Percentiles rank a stretch among this genome's conserved stretches.
These are phyloP conservation scores for Hygrophila difformis DNA, from an alignment of 257 asterid genomes.

Conservation along the genomic window DNA sequence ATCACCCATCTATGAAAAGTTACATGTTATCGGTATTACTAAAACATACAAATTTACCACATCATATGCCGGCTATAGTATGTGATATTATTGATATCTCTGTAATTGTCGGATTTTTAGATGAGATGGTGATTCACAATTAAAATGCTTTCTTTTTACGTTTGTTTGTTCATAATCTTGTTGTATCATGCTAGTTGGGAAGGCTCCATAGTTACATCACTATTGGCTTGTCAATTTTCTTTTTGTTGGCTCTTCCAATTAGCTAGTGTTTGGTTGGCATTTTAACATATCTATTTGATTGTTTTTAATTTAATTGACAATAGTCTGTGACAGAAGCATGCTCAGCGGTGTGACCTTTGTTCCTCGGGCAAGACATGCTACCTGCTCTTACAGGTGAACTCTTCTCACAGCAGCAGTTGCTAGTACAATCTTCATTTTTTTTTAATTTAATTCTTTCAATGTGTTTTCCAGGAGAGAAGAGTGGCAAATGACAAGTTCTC, in stretches of 20 bases:
- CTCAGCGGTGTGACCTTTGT: constrained; percentile 64
- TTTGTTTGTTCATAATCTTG: not conserved
- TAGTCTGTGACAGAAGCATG: constrained; percentile 56
- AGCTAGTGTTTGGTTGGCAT: constrained; percentile 4
- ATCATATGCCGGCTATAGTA: too few relatives aligned
- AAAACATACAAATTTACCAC: too few relatives aligned
- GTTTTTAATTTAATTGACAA: constrained; percentile 13
- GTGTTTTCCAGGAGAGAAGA: constrained; percentile 63
- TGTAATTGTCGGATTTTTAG: too few relatives aligned
- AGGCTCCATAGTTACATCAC: constrained; percentile 3
- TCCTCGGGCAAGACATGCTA: constrained; percentile 81
- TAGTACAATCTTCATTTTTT: constrained; percentile 7
- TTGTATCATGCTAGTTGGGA: constrained; percentile 7
- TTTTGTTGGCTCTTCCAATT: constrained; percentile 1
- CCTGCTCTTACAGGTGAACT: constrained; percentile 70
- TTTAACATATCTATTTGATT: not conserved
- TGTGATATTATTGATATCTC: too few relatives aligned
- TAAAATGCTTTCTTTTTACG: not conserved
- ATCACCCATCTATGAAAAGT: too few relatives aligned
- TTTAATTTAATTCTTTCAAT: constrained; percentile 6
- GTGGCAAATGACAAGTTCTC: constrained; percentile 56
- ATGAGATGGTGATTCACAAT: too few relatives aligned
- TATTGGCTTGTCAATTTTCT: constrained; percentile 8
- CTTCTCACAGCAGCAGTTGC: constrained; percentile 17
- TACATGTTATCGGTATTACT: too few relatives aligned